These are phyloP conservation scores for Chalciporus piperatoides DNA, from an alignment of 1,284 basidiomycete species.

Conservation along the genomic window DNA sequence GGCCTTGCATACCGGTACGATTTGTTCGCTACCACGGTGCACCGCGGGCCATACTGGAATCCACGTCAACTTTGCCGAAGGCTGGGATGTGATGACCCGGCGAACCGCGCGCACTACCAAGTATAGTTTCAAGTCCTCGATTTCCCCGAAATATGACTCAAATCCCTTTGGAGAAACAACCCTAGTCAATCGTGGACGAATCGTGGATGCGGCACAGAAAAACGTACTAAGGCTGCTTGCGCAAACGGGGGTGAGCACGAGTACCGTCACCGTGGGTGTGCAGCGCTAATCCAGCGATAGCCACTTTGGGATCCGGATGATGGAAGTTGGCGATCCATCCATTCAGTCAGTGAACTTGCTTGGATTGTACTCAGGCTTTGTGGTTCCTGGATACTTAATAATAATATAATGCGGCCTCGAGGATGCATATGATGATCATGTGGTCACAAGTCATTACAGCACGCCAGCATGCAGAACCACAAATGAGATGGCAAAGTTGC, in stretches of 20 bases:
- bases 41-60: conserved; percentile 16
- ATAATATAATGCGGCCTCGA: conserved; percentile 5
- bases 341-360: conserved; percentile 10
- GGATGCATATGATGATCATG: conserved; percentile 9
- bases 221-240: conserved; percentile 21
- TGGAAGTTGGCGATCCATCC: conserved; percentile 11
- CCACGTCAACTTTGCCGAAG: conserved; percentile 23
- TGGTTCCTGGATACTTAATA: neutral
- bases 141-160: conserved; percentile 10
- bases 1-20: conserved; percentile 7
- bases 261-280: conserved; percentile 1
- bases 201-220: conserved; percentile 22
- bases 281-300: conserved; percentile 12
- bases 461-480: conserved; percentile 20
- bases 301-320: conserved; percentile 18
- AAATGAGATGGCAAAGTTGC: conserved; percentile 16
- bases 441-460: conserved; percentile 12
- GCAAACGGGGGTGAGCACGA: conserved; percentile 22
- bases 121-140: conserved; percentile 10
- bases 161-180: conserved; percentile 5
- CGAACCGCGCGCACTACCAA: conserved; percentile 10
- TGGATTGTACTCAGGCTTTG: conserved; percentile 10
- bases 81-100: conserved; percentile 15
- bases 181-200: neutral
- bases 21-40: neutral